Base-by-base conservation (phyloP, 2,329 filamentous ascomycete species). In the Epichloe coenophiala region DNA sequence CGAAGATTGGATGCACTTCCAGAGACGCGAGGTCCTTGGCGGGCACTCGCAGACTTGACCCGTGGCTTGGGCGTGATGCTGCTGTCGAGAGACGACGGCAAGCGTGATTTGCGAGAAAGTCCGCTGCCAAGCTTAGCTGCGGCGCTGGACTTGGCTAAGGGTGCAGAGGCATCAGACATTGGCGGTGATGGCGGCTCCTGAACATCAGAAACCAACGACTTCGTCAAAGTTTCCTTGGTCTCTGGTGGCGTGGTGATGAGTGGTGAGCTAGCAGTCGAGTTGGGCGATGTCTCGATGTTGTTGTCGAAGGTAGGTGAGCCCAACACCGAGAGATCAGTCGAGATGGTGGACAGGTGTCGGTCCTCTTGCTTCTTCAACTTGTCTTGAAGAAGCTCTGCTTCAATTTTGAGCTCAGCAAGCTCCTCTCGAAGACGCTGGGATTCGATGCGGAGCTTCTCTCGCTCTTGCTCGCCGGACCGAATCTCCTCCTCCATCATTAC, bases 401-500 rank as follows among this genome's bases (percentile, higher is more conserved):
- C 93, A 55, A 98, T 88, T 72, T 88, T 94, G 58, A 96, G 76
- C 64, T 98, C 93, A 5, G 87, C 86, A 12, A 97, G 74, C 65
- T 98, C 93, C 61, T 96, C 90, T 39, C 88, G 83, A 54, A 97
- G 71, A 47, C 91, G 79, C 68, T 98, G 93, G 9, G 85, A 81
- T 61, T 97, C 90, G 59, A 98, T 96, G 47, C 93, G 82, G 54
- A 98, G 73, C 7, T 73, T 70, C 67, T 98, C 93, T 61, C 93
- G 81, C 67, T 98, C 93, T 68, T 94, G 86, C 63, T 98, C 93
- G 45, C 88, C 88, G 43, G 81, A 78, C 68, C 85, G 91, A 61
- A 97, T 86, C 66, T 97, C 93, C 66, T 96, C 90, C 64, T 98
- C 93, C 70, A 96, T 79, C 77, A 98, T 81, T 27, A 98, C 93